Conservation (phyloP, 2,329 filamentous ascomycete species). For the Pseudogymnoascus sp. region DNA sequence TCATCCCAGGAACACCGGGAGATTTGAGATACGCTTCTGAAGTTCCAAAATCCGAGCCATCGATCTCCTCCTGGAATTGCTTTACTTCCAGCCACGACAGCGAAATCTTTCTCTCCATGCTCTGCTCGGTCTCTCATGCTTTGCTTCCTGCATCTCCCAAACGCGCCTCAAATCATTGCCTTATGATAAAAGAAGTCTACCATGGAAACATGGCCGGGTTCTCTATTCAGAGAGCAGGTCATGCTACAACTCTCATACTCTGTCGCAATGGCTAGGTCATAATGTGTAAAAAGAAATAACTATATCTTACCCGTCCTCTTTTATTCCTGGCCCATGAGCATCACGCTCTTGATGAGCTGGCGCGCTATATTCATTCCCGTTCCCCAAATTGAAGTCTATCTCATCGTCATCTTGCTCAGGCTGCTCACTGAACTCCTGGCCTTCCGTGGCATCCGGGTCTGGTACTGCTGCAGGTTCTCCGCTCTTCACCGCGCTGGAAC, state of each 20-base stretch:
- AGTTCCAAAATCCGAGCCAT: background rate
- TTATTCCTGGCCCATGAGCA: conserved; percentile 58
- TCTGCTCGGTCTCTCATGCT: background rate
- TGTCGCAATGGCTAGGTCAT: conserved; percentile 5
- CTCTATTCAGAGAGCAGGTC: background rate
- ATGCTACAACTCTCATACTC: background rate
- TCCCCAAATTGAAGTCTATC: conserved; percentile 49
- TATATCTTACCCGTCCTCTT: conserved; percentile 82
- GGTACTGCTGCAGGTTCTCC: conserved; percentile 17
- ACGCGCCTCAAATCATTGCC: background rate
- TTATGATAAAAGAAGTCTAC: background rate
- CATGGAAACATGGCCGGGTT: background rate
- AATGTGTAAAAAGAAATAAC: conserved; percentile 16
- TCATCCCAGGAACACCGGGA: background rate
- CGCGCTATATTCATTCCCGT: conserved; percentile 26
- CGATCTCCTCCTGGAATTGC: background rate
- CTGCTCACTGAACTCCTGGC: conserved; percentile 37
- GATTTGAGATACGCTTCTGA: background rate
- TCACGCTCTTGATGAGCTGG: conserved; percentile 23
- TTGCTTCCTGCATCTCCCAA: background rate
- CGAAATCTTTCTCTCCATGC: background rate
- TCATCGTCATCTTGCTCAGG: conserved; percentile 48
- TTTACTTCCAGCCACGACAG: background rate
- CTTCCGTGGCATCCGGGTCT: conserved; percentile 13
- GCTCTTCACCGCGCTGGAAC: conserved; percentile 22